Evolutionary conservation across 2,329 filamentous ascomycete species (phyloP).

Genomic region (Xylogone sp.): DNA sequence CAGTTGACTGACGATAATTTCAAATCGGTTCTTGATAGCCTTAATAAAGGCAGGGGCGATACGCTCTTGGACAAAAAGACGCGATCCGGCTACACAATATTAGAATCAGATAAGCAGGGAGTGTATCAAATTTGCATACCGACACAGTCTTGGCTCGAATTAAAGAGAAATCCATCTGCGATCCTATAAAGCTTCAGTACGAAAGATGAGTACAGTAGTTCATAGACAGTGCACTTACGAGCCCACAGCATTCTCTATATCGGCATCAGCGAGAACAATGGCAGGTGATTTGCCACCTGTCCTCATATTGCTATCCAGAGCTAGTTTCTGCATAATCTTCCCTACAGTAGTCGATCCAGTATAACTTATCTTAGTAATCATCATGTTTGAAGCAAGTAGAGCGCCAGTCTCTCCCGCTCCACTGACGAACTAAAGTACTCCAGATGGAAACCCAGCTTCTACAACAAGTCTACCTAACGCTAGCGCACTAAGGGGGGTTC

Average conservation of each 20-base stretch:
- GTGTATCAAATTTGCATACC: background rate
- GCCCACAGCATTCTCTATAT: constrained; percentile 42
- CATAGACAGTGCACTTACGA: background rate
- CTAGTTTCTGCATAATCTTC: constrained; percentile 34
- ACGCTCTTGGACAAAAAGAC: constrained; percentile 60
- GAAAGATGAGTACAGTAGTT: background rate
- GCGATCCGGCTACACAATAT: constrained; percentile 50
- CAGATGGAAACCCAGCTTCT: constrained; percentile 27
- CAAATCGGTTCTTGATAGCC: constrained; percentile 13
- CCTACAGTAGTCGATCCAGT: constrained; percentile 34
- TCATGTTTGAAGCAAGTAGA: constrained; percentile 32
- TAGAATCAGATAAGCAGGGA: background rate
- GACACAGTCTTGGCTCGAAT: constrained; percentile 71
- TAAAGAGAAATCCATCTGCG: constrained; percentile 54
- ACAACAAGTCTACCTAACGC: constrained; percentile 34
- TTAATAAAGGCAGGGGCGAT: constrained; percentile 59
- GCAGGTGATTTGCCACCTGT: constrained; percentile 38
- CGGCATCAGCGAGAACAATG: constrained; percentile 37
- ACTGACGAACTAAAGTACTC: constrained; percentile 34
- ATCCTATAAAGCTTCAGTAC: constrained; percentile 29
- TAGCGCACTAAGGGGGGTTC: constrained; percentile 52
- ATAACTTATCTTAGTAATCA: constrained; percentile 35
- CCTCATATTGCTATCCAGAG: constrained; percentile 36
- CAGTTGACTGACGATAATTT: background rate
- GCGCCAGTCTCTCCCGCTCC: constrained; percentile 35